A percentile compares a stretch with the other conserved stretches of the same genome.
Evolutionary conservation across 768 basidiomycete species (phyloP).

Genomic region (Russula foetens): DNA sequence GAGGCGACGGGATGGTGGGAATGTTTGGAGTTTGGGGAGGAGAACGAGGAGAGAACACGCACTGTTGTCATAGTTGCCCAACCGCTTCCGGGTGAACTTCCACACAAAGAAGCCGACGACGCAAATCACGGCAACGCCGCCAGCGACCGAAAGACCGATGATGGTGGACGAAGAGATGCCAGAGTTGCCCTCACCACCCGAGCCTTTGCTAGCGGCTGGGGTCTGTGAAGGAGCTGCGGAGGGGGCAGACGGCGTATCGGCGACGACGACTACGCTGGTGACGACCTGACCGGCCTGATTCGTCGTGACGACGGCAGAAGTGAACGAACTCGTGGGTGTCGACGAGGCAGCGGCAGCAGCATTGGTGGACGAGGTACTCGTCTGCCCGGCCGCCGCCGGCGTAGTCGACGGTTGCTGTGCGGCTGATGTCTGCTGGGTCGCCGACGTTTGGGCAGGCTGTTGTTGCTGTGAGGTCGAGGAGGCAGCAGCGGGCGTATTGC

Average conservation of each 20-base stretch:
- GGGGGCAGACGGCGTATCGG: slow-evolving; percentile 10
- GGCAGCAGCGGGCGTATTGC: slow-evolving; percentile 1
- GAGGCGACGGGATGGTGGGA: neutral
- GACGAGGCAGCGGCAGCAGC: neutral
- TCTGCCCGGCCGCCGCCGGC: neutral
- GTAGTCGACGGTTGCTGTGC: neutral
- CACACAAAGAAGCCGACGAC: slow-evolving; percentile 72
- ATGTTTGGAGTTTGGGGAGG: neutral
- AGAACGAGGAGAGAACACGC: slow-evolving; percentile 27
- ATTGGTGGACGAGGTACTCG: neutral
- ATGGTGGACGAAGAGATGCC: slow-evolving; percentile 66
- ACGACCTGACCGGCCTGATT: slow-evolving; percentile 26
- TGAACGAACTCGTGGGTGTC: neutral
- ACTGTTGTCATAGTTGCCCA: slow-evolving; percentile 68
- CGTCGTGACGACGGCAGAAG: slow-evolving; percentile 24
- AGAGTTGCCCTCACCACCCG: slow-evolving; percentile 22
- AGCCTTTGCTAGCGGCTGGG: slow-evolving; percentile 18
- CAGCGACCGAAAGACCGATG: slow-evolving; percentile 73
- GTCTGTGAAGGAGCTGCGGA: slow-evolving; percentile 21
- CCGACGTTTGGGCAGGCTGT: slow-evolving; percentile 14
- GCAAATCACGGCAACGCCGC: slow-evolving; percentile 65
- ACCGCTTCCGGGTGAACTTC: slow-evolving; percentile 80
- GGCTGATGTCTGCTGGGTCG: slow-evolving; percentile 4
- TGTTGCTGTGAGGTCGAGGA: neutral
- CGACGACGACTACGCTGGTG: slow-evolving; percentile 22